Base-by-base conservation (phyloP, 768 basidiomycete genomes). In the Phylloporus scabripes region DNA sequence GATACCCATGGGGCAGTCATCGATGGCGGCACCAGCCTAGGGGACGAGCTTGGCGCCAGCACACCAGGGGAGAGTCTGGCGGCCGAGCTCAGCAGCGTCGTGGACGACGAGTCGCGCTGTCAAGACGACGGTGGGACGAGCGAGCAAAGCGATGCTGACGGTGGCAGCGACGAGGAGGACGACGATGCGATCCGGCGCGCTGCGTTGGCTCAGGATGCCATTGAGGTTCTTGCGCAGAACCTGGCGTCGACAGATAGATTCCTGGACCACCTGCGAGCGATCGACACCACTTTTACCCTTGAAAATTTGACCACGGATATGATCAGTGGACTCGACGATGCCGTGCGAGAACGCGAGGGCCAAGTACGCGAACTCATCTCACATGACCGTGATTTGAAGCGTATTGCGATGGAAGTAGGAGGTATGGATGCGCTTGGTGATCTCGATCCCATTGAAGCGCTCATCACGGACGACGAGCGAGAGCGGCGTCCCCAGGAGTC, bases 301-400 rank as follows among this genome's bases (percentile, higher is more conserved):
- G 91, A 94, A 67, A 72, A 67, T 36, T 72, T 88, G 37, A 85
- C 91, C 6, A 81, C 84, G 15, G 80, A 86, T 55, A 74, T 90
- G 52, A 87, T 94, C 57, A 78, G 88, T 32, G 76, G 78, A 31
- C 76, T 92, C 51, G 85, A 91, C 65, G 83, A 86, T 48, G 78
- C 82, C 11, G 78, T 80, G 31, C 80, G 82, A 41, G 83, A 89
- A 58, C 79, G 91, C 49, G 91, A 93, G 63, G 77, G 74, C 3
- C 91, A 93, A 67, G 79, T 90, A 4, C 83, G 91, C 45, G 87
- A 83, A 60, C 67, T 93, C 46, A 70, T 83, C 31, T 86, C 83
- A 54, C 85, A 77, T 61, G 90, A 92, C 60, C 78, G 88, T 45
- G 85, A 92, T 66, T 81, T 93, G 60, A 76, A 79, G 56, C 81